Evolutionary conservation across 2,329 filamentous ascomycete species (phyloP).

Genomic region (Epichloe scottii): DNA sequence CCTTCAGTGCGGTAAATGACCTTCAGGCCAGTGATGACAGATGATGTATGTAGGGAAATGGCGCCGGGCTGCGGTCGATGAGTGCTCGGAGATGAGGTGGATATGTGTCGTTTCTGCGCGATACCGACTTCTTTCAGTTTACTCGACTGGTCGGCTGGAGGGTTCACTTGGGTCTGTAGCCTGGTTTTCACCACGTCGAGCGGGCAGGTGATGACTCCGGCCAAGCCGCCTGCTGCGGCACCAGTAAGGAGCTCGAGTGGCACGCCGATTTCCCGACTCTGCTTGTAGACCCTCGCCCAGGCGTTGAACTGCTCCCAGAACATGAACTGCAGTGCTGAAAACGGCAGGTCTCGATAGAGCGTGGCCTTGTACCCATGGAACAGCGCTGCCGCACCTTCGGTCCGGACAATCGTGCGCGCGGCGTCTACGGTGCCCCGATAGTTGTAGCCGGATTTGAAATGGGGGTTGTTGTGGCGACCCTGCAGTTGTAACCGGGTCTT

Average conservation of each 20-base stretch:
- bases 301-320: slow-evolving; percentile 93
- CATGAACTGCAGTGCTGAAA: slow-evolving; percentile 92
- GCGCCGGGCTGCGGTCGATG: slow-evolving; percentile 69
- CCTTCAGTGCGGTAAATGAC: slow-evolving; percentile 89
- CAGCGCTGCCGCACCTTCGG: slow-evolving; percentile 72
- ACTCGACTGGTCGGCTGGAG: slow-evolving; percentile 18
- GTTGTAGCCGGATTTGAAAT: slow-evolving; percentile 90
- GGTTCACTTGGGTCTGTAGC: slow-evolving; percentile 76
- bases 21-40: slow-evolving; percentile 68
- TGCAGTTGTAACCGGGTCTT: slow-evolving; percentile 96
- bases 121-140: slow-evolving; percentile 23
- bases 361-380: slow-evolving; percentile 98
- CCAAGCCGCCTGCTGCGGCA: slow-evolving; percentile 79
- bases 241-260: slow-evolving; percentile 80
- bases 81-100: slow-evolving; percentile 79
- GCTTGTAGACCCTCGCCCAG: slow-evolving; percentile 66
- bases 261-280: slow-evolving; percentile 73
- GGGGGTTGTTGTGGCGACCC: slow-evolving; percentile 88
- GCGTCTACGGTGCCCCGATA: slow-evolving; percentile 81
- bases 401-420: slow-evolving; percentile 67
- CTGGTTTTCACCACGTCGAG: slow-evolving; percentile 96
- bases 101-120: slow-evolving; percentile 60
- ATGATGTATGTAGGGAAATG: slow-evolving; percentile 75
- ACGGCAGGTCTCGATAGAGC: slow-evolving; percentile 84
- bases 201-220: slow-evolving; percentile 87